Evolutionary conservation across 768 basidiomycete species (phyloP).

Genomic region (Cystobasidiopsis lactophilus): DNA sequence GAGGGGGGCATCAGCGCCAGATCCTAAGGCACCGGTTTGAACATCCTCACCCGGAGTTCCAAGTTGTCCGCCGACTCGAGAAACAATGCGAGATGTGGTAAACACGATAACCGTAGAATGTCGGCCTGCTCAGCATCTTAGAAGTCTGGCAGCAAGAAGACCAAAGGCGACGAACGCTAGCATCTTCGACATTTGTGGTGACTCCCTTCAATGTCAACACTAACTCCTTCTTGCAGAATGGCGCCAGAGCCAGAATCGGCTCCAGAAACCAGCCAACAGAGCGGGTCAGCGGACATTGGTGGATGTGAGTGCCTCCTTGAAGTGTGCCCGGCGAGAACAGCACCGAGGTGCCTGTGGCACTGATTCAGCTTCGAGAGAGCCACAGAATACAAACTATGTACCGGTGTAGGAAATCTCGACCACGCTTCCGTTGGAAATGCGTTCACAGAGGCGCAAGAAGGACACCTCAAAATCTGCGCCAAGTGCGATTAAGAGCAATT

Average conservation of each 20-base stretch:
- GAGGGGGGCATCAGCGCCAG: neutral
- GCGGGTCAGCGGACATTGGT: slow-evolving; percentile 72
- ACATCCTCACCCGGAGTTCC: slow-evolving; percentile 47
- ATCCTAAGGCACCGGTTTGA: neutral
- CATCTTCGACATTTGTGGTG: slow-evolving; percentile 76
- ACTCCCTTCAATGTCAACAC: slow-evolving; percentile 65
- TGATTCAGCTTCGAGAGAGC: neutral
- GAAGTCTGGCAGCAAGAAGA: neutral
- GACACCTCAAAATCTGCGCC: slow-evolving; percentile 71
- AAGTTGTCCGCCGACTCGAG: slow-evolving; percentile 76
- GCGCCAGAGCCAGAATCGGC: slow-evolving; percentile 67
- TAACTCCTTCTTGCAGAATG: slow-evolving; percentile 72
- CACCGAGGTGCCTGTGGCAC: slow-evolving; percentile 53
- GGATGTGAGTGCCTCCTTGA: slow-evolving; percentile 51
- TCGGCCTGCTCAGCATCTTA: slow-evolving; percentile 10
- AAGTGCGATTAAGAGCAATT: neutral
- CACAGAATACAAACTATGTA: slow-evolving; percentile 23
- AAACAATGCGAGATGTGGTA: slow-evolving; percentile 26
- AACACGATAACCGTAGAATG: slow-evolving; percentile 8
- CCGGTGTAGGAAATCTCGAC: slow-evolving; percentile 95
- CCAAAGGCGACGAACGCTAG: slow-evolving; percentile 40
- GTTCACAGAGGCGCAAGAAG: slow-evolving; percentile 64
- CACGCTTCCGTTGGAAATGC: slow-evolving; percentile 74
- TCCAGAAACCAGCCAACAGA: slow-evolving; percentile 90
- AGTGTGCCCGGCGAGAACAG: slow-evolving; percentile 83